These are phyloP conservation scores for Colletotrichum lentis DNA, from an alignment of 2,329 filamentous ascomycete species.

Conservation along the genomic window DNA sequence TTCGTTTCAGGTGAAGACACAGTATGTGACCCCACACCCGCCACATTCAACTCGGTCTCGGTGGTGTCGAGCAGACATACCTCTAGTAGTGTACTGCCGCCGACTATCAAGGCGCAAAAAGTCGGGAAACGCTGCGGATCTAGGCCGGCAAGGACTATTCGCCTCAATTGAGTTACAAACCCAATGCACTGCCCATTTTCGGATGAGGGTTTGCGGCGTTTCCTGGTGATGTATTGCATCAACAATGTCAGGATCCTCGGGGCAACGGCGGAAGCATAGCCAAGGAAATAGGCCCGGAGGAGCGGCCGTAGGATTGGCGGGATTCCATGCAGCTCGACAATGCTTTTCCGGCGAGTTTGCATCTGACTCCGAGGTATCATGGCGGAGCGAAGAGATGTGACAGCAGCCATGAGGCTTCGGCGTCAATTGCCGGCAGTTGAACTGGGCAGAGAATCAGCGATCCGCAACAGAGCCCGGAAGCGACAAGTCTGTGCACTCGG, in stretches of 20 bases:
- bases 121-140: constrained; percentile 66
- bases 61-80: constrained; percentile 49
- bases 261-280: constrained; percentile 66
- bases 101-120: constrained; percentile 68
- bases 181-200: constrained; percentile 40
- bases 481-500: constrained; percentile 26
- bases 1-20: constrained; percentile 11
- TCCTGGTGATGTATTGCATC: constrained; percentile 57
- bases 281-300: constrained; percentile 66
- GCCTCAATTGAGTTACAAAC: constrained; percentile 47
- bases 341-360: constrained; percentile 32
- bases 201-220: constrained; percentile 29
- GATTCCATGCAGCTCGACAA: constrained; percentile 45
- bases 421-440: constrained; percentile 26
- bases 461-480: constrained; percentile 16
- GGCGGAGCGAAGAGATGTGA: constrained; percentile 46
- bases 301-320: constrained; percentile 63
- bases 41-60: constrained; percentile 15
- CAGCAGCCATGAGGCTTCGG: constrained; percentile 29
- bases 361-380: constrained; percentile 53
- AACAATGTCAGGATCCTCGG: constrained; percentile 65
- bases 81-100: constrained; percentile 69
- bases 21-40: constrained; percentile 1
- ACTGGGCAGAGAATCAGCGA: constrained; percentile 28
- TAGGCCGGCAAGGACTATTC: constrained; percentile 60